A percentile compares a stretch with the other conserved stretches of the same genome.
Evolutionary conservation across 805 yeast genomes (phyloP).

Genomic region (Nakazawaea holstii): DNA sequence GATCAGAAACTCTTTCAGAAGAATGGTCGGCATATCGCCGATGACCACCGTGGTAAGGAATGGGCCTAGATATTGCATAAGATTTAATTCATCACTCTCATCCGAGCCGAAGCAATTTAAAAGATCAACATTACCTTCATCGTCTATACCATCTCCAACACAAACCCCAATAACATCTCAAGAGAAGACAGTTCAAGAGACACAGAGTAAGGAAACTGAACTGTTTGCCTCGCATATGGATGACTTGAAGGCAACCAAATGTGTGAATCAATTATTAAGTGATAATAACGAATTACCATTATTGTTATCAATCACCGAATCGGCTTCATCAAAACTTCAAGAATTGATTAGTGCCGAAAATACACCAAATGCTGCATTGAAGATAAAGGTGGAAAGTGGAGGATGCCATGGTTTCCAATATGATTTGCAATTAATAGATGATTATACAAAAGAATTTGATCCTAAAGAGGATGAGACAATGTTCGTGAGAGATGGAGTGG

Average conservation of each 20-base stretch:
- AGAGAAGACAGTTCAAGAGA: not conserved
- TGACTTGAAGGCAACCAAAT: conserved; percentile 27
- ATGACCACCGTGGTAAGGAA: not conserved
- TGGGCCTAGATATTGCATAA: not conserved
- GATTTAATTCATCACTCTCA: not conserved
- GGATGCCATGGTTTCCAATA: conserved; percentile 99
- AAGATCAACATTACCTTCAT: conserved; percentile 7
- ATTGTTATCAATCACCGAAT: conserved; percentile 40
- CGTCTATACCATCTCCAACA: not conserved
- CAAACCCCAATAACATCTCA: not conserved
- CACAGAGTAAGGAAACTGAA: not conserved
- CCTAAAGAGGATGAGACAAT: conserved; percentile 36
- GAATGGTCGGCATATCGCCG: not conserved
- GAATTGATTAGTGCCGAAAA: conserved; percentile 46
- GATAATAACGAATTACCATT: conserved; percentile 29
- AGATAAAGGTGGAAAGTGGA: conserved; percentile 84
- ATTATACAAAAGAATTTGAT: conserved; percentile 22
- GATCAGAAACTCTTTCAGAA: not conserved
- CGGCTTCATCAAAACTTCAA: conserved; percentile 49
- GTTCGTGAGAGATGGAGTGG: conserved; percentile 61
- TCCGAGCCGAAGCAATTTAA: conserved; percentile 6
- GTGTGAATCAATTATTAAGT: conserved; percentile 25
- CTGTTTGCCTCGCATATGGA: conserved; percentile 12
- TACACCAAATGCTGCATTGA: conserved; percentile 57
- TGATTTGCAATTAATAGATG: conserved; percentile 51